Evolutionary conservation across 2,329 filamentous ascomycete genomes (phyloP).

Genomic region (Ceratocystis destructans): DNA sequence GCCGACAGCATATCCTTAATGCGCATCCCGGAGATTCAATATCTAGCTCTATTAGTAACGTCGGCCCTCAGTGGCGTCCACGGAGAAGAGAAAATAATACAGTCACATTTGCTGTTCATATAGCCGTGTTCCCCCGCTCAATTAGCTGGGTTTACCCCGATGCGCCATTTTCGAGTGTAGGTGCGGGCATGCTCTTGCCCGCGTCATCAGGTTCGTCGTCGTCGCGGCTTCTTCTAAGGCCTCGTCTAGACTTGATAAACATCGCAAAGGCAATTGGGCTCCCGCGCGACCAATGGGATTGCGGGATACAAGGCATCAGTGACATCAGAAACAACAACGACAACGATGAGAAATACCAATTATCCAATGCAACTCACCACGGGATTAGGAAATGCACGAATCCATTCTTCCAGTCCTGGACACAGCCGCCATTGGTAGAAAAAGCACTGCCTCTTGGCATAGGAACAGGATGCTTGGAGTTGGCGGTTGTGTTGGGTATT

Average conservation of each 20-base stretch:
- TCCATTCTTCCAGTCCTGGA: conserved; percentile 11
- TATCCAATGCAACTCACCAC: background rate
- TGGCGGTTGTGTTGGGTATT: background rate
- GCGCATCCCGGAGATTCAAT: background rate
- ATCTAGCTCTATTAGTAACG: background rate
- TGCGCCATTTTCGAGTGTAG: background rate
- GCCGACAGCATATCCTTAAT: background rate
- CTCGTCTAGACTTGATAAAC: background rate
- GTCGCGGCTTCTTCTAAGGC: conserved; percentile 3
- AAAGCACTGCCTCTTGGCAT: background rate
- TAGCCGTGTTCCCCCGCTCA: background rate
- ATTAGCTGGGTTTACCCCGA: conserved; percentile 1
- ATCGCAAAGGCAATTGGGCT: conserved; percentile 6
- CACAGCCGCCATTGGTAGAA: background rate
- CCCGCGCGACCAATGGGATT: background rate
- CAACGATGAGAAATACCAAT: too few relatives aligned
- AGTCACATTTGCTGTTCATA: background rate
- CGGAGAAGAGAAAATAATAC: background rate
- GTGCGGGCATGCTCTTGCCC: background rate
- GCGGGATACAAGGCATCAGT: background rate
- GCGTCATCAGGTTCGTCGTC: background rate
- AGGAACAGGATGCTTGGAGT: background rate
- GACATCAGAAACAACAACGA: too few relatives aligned
- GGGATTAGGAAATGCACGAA: conserved; percentile 2
- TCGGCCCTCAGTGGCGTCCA: background rate